Base-by-base conservation (phyloP, 1,284 basidiomycete genomes). In the Quambalaria eucalypti region DNA sequence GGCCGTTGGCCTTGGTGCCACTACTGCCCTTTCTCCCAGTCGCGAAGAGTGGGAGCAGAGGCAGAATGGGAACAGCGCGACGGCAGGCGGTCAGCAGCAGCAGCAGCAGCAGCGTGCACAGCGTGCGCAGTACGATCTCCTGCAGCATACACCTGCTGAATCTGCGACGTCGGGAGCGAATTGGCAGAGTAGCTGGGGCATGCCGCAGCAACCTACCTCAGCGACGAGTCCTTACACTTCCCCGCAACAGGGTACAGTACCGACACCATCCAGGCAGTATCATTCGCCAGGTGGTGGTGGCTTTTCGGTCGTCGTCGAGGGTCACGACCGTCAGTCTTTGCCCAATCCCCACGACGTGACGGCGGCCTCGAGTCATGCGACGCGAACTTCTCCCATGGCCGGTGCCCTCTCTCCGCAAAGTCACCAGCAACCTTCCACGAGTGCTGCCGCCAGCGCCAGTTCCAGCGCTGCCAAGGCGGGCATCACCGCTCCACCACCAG, bases 21-120 rank as follows among this genome's bases (percentile, higher is more conserved):
- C 70, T 71, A 19, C 54, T 74, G 39, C 58, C 73, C 19, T 65
- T 65, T 26, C 55, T 74, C 16, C 73, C 75, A 40, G 74, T 74
- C 40, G 59, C 60, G 12, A 60, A 19, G 68, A 69, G 26, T 75
- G 74, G 74, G 75, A 76, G 50, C 38, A 87, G 85, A 38, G 82
- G 85, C 60, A 90, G 48, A 63, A 66, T 19, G 64, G 64, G 14
- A n/a, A 54, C 54, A n/a, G 60, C 57, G n/a, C n/a, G n/a, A n/a
- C n/a, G n/a, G n/a, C n/a, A n/a, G 26, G 48, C 54, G 8, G 42
- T 10, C 16, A 12, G 26, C 54, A 57, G 53, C 31, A 52, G 29
- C 38, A 58, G 54, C 56, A 62, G 53, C 50, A 61, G 52, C 56
- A 58, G 56, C 48, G 58, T 14, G 16, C 23, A 31, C 29, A 23